Evolutionary conservation across 2,329 filamentous ascomycete genomes (phyloP).

Genomic region (Clarireedia monteithiana): DNA sequence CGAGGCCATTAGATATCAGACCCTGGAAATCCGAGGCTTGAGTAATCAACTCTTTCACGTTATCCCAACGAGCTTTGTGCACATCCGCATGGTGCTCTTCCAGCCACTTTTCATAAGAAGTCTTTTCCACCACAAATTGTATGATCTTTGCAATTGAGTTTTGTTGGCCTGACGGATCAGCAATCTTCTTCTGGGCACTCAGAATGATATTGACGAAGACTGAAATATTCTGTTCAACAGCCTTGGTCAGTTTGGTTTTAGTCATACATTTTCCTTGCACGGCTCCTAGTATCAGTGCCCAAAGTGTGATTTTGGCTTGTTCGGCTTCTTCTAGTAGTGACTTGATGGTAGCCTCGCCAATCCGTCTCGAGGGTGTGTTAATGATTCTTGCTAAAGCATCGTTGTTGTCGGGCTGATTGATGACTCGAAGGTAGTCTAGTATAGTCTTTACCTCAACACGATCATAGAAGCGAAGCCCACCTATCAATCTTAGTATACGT

Average conservation of each 20-base stretch:
- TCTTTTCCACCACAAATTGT: conserved; percentile 51
- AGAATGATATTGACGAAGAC: conserved; percentile 53
- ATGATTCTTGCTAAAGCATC: conserved; percentile 78
- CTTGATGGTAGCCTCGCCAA: conserved; percentile 74
- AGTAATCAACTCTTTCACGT: conserved; percentile 78
- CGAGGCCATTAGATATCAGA: conserved; percentile 24
- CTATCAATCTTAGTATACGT: conserved; percentile 22
- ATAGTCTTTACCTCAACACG: conserved; percentile 80
- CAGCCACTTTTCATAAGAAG: conserved; percentile 68
- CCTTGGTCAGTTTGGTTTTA: conserved; percentile 46
- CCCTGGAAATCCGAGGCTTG: conserved; percentile 65
- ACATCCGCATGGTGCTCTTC: conserved; percentile 64
- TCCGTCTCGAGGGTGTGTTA: conserved; percentile 72
- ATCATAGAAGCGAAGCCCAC: conserved; percentile 85
- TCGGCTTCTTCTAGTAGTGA: conserved; percentile 71
- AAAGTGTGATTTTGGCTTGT: conserved; percentile 59
- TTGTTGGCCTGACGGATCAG: conserved; percentile 17
- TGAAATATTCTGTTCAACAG: conserved; percentile 48
- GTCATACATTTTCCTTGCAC: conserved; percentile 43
- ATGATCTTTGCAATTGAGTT: conserved; percentile 33
- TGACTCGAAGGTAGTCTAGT: conserved; percentile 79
- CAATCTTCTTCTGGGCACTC: conserved; percentile 46
- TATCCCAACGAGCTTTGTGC: conserved; percentile 74
- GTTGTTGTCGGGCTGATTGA: conserved; percentile 79
- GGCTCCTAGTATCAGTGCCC: conserved; percentile 60